A percentile compares a stretch with the other conserved stretches of the same genome.
Conservation (phyloP, 768 basidiomycete species). For the Hebeloma cylindrosporum region DNA sequence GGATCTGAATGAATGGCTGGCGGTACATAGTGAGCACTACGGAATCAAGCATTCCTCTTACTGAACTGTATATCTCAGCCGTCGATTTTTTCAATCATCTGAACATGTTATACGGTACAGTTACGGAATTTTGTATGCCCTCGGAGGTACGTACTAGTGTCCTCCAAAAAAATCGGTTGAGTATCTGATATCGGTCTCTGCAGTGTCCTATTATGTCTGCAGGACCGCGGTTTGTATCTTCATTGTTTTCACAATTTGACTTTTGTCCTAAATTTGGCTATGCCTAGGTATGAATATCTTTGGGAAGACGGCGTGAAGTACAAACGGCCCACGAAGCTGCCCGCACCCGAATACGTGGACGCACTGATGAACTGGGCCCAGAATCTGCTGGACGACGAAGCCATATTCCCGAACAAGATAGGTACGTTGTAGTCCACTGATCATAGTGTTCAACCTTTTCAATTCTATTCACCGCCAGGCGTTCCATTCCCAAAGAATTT, state of each 20-base stretch:
- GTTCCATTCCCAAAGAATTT: slow-evolving; percentile 91
- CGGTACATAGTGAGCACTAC: slow-evolving; percentile 93
- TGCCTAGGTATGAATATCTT: slow-evolving; percentile 86
- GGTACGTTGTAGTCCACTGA: slow-evolving; percentile 45
- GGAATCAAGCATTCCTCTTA: no score
- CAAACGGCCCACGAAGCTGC: slow-evolving; percentile 90
- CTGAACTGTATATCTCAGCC: slow-evolving; percentile 46
- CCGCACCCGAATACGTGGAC: slow-evolving; percentile 95
- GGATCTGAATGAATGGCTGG: slow-evolving; percentile 98
- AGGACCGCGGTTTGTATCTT: slow-evolving; percentile 71
- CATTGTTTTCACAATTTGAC: not conserved
- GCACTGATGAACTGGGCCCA: slow-evolving; percentile 99
- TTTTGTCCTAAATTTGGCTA: not conserved
- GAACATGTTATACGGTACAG: slow-evolving; percentile 98
- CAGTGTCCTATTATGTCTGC: slow-evolving; percentile 98
- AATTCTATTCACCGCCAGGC: slow-evolving; percentile 45
- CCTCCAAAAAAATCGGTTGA: not conserved
- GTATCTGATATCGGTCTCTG: slow-evolving; percentile 2
- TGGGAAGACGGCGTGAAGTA: slow-evolving; percentile 91
- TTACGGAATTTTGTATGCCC: slow-evolving; percentile 96
- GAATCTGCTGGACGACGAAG: slow-evolving; percentile 86
- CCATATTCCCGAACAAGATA: slow-evolving; percentile 91
- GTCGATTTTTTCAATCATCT: slow-evolving; percentile 99
- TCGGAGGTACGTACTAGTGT: slow-evolving; percentile 64
- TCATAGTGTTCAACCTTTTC: slow-evolving; percentile 1